These are phyloP conservation scores for Cyamopsis tetragonoloba DNA, from an alignment of 306 rosid genomes.

Conservation along the genomic window DNA sequence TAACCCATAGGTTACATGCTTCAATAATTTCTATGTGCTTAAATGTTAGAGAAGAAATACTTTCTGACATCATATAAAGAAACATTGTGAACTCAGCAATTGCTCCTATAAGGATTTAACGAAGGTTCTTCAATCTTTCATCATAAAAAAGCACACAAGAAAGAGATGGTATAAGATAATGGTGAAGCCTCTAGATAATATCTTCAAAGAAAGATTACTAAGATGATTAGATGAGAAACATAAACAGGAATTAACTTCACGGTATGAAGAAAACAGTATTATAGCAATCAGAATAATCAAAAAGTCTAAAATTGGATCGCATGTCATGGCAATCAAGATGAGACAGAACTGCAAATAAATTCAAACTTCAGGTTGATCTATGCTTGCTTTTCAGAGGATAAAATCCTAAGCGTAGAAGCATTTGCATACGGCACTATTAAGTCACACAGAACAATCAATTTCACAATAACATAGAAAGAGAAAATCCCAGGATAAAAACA, in stretches of 20 bases:
- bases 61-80: not conserved
- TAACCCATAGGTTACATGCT: not conserved
- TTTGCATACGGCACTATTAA: not conserved
- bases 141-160: not conserved
- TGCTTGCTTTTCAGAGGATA: not conserved
- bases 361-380: too few relatives aligned
- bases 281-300: not conserved
- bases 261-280: conserved; percentile 1
- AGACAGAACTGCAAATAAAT: not conserved
- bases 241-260: conserved; percentile 3
- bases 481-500: conserved; percentile 16
- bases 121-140: conserved; percentile 16
- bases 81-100: not conserved
- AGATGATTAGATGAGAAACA: conserved; percentile 15
- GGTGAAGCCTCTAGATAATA: conserved; percentile 6
- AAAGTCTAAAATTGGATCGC: not conserved
- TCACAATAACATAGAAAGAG: not conserved
- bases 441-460: conserved; percentile 14
- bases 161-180: conserved; percentile 5
- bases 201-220: not conserved
- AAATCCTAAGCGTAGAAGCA: not conserved
- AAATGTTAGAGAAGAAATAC: not conserved
- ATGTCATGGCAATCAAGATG: not conserved
- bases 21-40: not conserved
- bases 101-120: not conserved